Conservation (phyloP, 257 asterid species). For the Jaltomata sinuosa region DNA sequence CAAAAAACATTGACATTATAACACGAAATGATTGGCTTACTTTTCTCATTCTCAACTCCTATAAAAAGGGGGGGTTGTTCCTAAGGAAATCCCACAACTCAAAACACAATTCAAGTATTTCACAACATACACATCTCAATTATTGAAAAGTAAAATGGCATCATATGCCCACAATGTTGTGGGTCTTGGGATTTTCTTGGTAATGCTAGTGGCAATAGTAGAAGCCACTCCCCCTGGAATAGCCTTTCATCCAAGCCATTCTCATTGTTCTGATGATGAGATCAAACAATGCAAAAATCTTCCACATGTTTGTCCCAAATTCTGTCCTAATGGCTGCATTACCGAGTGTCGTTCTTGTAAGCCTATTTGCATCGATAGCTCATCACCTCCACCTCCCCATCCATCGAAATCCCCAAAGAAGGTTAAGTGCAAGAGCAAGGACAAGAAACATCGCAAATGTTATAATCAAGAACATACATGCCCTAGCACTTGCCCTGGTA, state of each 20-base stretch:
- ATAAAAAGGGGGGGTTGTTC: neutral
- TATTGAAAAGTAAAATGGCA: neutral
- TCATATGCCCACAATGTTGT: neutral
- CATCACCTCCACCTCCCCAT: neutral
- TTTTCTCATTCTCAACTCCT: neutral
- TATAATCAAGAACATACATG: conserved; percentile 30
- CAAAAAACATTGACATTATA: neutral
- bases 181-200: neutral
- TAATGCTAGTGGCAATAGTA: neutral
- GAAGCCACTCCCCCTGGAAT: conserved; percentile 17
- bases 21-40: neutral
- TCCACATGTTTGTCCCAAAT: conserved; percentile 52
- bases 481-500: conserved; percentile 30
- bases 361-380: conserved; percentile 26
- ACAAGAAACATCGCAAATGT: conserved; percentile 25
- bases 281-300: conserved; percentile 41
- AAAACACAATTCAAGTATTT: neutral
- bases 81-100: neutral
- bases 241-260: conserved; percentile 19
- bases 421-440: conserved; percentile 36
- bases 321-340: conserved; percentile 36
- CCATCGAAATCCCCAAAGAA: conserved; percentile 9
- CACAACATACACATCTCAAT: neutral
- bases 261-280: conserved; percentile 26
- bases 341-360: conserved; percentile 41